A percentile compares a stretch with the other conserved stretches of the same genome.
These are phyloP conservation scores for Rhizopogon rudus DNA, from an alignment of 768 basidiomycete genomes.

Conservation along the genomic window DNA sequence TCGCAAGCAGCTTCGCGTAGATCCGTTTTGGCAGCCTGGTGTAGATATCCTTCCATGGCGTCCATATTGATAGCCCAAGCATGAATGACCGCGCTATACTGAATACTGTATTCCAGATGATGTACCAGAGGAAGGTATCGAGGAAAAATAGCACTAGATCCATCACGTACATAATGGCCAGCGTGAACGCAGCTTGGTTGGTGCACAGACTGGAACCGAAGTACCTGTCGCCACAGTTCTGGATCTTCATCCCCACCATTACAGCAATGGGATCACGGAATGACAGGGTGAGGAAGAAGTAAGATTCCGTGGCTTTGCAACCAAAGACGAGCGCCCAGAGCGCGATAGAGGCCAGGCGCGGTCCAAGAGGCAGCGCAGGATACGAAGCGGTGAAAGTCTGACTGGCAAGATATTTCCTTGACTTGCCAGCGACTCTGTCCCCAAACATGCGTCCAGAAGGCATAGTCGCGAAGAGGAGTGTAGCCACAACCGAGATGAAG, in stretches of 20 bases:
- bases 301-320: slow-evolving; percentile 95
- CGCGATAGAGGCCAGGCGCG: slow-evolving; percentile 72
- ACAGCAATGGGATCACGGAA: slow-evolving; percentile 91
- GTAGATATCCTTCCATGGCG: slow-evolving; percentile 98
- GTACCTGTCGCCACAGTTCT: slow-evolving; percentile 81
- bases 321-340: slow-evolving; percentile 94
- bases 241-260: slow-evolving; percentile 96
- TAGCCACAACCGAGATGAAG: slow-evolving; percentile 84
- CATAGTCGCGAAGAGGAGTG: slow-evolving; percentile 83
- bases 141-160: slow-evolving; percentile 96
- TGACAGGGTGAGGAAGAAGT: slow-evolving; percentile 95
- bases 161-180: slow-evolving; percentile 99
- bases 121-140: slow-evolving; percentile 99
- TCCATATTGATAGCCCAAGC: slow-evolving; percentile 96
- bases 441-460: slow-evolving; percentile 99
- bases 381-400: slow-evolving; percentile 99
- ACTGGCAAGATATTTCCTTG: slow-evolving; percentile 93
- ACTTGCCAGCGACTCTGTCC: slow-evolving; percentile 93
- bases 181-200: slow-evolving; percentile 92
- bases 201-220: slow-evolving; percentile 81
- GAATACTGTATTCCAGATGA: slow-evolving; percentile 98
- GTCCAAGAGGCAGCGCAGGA: slow-evolving; percentile 55
- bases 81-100: slow-evolving; percentile 84
- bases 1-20: slow-evolving; percentile 92
- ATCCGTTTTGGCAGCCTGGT: slow-evolving; percentile 94